Conservation (phyloP, 345 rosid species). For the Diplotaxis tenuifolia region DNA sequence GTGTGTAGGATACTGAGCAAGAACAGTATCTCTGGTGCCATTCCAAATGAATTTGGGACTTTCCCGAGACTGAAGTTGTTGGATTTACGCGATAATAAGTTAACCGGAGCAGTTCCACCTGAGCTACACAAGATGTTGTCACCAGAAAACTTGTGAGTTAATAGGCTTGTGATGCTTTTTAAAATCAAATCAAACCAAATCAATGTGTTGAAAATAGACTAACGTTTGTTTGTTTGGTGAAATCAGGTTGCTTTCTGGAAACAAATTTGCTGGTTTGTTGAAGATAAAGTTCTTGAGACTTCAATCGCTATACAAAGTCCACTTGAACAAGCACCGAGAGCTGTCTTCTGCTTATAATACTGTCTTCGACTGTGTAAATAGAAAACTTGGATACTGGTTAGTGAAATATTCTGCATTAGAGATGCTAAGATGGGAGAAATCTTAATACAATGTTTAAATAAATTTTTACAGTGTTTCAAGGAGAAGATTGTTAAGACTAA, state of each 20-base stretch:
- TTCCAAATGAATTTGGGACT: constrained; percentile 65
- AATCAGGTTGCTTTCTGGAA: constrained; percentile 68
- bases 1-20: constrained; percentile 48
- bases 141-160: constrained; percentile 68
- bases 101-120: constrained; percentile 64
- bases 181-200: neutral
- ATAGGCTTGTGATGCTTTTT: constrained; percentile 1
- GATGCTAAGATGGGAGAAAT: neutral
- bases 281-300: constrained; percentile 51
- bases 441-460: neutral
- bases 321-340: constrained; percentile 47
- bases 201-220: neutral
- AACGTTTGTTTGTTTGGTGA: neutral
- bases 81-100: constrained; percentile 70
- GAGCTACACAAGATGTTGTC: constrained; percentile 49
- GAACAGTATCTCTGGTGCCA: constrained; percentile 59
- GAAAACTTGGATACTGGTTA: constrained; percentile 75
- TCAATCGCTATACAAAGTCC: constrained; percentile 53
- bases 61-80: constrained; percentile 56
- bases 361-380: constrained; percentile 38
- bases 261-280: constrained; percentile 59
- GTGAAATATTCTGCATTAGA: neutral
- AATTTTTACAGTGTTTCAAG: constrained; percentile 49
- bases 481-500: constrained; percentile 43
- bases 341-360: constrained; percentile 25